phyloP scores from a whole-genome alignment of 2,329 filamentous ascomycete species.

The Penicillium sp. region DNA sequence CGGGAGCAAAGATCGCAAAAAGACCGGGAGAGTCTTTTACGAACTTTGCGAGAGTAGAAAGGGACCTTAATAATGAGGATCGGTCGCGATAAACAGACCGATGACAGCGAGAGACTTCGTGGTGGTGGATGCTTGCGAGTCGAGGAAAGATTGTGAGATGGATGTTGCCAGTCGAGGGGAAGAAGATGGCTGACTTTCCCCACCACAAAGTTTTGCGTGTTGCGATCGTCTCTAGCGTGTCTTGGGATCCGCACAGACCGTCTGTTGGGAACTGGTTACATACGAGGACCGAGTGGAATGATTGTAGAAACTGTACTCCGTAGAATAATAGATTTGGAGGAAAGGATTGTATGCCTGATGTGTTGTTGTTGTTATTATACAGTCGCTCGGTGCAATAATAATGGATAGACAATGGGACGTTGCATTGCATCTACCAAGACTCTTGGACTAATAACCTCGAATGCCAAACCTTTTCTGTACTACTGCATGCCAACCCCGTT shows the following conservation, averaged over 20 bases:
- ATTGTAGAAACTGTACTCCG: too few species aligned
- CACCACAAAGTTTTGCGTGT: conserved; percentile 36
- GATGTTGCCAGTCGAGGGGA: conserved; percentile 27
- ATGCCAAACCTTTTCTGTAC: conserved; percentile 7
- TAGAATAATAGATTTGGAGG: too few species aligned
- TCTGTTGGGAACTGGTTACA: conserved; percentile 1
- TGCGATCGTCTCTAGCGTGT: conserved; percentile 34
- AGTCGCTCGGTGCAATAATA: too few species aligned
- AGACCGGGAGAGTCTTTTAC: conserved; percentile 27
- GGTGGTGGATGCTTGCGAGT: background rate
- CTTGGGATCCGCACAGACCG: conserved; percentile 28
- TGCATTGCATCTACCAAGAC: too few species aligned
- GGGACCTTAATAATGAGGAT: background rate
- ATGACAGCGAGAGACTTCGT: background rate
- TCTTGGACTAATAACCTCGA: background rate
- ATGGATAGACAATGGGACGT: too few species aligned
- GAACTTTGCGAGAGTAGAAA: conserved; percentile 24
- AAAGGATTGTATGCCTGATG: too few species aligned
- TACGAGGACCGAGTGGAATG: too few species aligned
- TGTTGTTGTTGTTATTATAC: too few species aligned
- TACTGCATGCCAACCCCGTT: background rate
- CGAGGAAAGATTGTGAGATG: conserved; percentile 14
- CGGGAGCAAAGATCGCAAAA: conserved; percentile 34
- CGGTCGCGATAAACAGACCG: conserved; percentile 4
- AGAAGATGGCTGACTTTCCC: conserved; percentile 34